Conservation (phyloP, 345 rosid species). For the Brassica rapa region DNA sequence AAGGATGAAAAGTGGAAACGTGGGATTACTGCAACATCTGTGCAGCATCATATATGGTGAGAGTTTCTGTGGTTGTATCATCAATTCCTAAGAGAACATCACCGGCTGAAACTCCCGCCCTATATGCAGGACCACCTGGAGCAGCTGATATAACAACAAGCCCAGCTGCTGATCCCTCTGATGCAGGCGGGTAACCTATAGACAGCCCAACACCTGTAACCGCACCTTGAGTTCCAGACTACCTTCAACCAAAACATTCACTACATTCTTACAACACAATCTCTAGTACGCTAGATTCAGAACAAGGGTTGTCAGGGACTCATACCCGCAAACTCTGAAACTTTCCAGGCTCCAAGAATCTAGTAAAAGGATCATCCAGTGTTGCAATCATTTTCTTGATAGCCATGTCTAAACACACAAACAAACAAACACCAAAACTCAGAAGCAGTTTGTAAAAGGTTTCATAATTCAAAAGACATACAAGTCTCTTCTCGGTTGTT, state of each 20-base stretch:
- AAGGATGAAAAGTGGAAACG: neutral
- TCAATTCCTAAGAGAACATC: conserved; percentile 77
- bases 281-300: neutral
- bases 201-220: conserved; percentile 94
- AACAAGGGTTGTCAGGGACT: conserved; percentile 22
- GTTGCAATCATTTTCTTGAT: conserved; percentile 93
- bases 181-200: conserved; percentile 74
- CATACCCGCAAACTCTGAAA: conserved; percentile 88
- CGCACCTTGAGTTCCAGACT: conserved; percentile 98
- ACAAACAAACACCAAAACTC: conserved; percentile 18
- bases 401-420: conserved; percentile 62
- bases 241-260: conserved; percentile 71
- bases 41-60: conserved; percentile 93
- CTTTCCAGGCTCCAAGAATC: conserved; percentile 91
- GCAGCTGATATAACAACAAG: conserved; percentile 84
- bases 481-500: conserved; percentile 88
- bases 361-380: conserved; percentile 87
- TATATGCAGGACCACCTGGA: conserved; percentile 90
- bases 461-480: conserved; percentile 33
- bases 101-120: conserved; percentile 70
- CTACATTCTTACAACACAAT: conserved; percentile 38
- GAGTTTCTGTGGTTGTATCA: conserved; percentile 60
- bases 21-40: conserved; percentile 76
- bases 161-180: conserved; percentile 60
- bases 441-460: conserved; percentile 3